Percentiles rank a stretch among this genome's conserved stretches.
Evolutionary conservation across 2,329 filamentous ascomycete genomes (phyloP).

Genomic region (Amesomyces nigricolor): DNA sequence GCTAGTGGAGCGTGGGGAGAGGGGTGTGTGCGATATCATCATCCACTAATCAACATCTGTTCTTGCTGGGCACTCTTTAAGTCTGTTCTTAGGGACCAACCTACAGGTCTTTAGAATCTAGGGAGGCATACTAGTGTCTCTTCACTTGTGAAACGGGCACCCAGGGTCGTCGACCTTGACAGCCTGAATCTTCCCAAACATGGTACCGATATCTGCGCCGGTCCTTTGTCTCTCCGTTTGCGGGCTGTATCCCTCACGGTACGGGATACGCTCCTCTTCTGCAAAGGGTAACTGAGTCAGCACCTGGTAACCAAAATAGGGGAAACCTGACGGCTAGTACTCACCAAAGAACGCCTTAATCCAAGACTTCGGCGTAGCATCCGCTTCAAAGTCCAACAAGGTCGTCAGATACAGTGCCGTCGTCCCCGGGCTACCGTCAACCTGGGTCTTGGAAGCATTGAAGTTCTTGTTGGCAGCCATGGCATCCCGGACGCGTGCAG

Average conservation of each 20-base stretch:
- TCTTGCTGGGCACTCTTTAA: too few species aligned
- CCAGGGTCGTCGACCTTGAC: background rate
- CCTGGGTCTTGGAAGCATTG: conserved; percentile 15
- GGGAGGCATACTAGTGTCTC: too few species aligned
- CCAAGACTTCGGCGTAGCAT: conserved; percentile 20
- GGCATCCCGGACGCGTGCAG: conserved; percentile 17
- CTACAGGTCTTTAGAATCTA: too few species aligned
- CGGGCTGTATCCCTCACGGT: conserved; percentile 10
- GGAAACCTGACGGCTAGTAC: background rate
- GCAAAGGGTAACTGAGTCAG: background rate
- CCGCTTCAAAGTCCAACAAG: conserved; percentile 20
- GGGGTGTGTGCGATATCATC: too few species aligned
- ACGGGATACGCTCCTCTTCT: conserved; percentile 22
- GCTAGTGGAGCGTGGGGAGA: too few species aligned
- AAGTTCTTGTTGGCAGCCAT: conserved; percentile 16
- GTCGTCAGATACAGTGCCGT: conserved; percentile 22
- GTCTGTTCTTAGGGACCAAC: too few species aligned
- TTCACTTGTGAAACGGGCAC: too few species aligned
- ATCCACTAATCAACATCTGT: too few species aligned
- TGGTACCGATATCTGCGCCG: background rate
- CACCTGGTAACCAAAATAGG: background rate
- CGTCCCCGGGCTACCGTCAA: conserved; percentile 18
- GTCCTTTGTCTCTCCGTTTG: background rate
- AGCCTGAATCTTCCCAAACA: background rate
- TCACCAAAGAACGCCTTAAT: conserved; percentile 22